Evolutionary conservation across 805 yeast genomes (phyloP).

Genomic region (Saccharomyces paradoxus): DNA sequence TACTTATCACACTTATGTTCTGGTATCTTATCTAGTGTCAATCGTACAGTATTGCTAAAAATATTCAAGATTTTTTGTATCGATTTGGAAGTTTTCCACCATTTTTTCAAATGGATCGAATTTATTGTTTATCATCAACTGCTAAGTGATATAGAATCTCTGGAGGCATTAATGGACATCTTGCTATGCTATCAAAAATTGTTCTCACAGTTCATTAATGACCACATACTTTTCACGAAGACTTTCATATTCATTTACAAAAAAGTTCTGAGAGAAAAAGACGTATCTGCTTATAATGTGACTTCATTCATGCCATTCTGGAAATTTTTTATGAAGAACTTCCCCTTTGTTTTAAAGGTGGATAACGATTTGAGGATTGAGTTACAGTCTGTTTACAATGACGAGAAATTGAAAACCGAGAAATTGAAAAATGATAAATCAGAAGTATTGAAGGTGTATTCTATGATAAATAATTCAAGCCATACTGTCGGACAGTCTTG

Average conservation of each 20-base stretch:
- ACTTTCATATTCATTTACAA: constrained; percentile 23
- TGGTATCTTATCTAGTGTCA: constrained; percentile 18
- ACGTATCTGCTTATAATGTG: constrained; percentile 17
- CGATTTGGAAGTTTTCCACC: constrained; percentile 23
- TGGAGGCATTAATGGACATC: constrained; percentile 26
- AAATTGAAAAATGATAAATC: constrained; percentile 15
- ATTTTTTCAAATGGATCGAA: constrained; percentile 31
- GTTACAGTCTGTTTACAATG: constrained; percentile 22
- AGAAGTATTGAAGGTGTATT: constrained; percentile 9
- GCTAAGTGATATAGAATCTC: constrained; percentile 20
- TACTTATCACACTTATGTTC: constrained; percentile 37
- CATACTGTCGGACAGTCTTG: neutral
- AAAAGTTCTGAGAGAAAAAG: constrained; percentile 18
- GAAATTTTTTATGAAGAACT: constrained; percentile 28
- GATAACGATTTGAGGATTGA: constrained; percentile 24
- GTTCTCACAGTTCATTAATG: constrained; percentile 33
- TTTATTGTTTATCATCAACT: constrained; percentile 27
- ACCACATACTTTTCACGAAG: constrained; percentile 30
- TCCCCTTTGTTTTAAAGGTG: constrained; percentile 22
- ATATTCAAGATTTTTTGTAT: constrained; percentile 20
- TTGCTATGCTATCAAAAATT: constrained; percentile 23
- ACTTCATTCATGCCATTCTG: constrained; percentile 26
- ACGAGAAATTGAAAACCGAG: constrained; percentile 22
- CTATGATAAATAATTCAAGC: constrained; percentile 8
- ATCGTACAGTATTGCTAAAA: constrained; percentile 12